Base-by-base conservation (phyloP, 108 stramenopile genomes). In the Fragilaria crotonensis region DNA sequence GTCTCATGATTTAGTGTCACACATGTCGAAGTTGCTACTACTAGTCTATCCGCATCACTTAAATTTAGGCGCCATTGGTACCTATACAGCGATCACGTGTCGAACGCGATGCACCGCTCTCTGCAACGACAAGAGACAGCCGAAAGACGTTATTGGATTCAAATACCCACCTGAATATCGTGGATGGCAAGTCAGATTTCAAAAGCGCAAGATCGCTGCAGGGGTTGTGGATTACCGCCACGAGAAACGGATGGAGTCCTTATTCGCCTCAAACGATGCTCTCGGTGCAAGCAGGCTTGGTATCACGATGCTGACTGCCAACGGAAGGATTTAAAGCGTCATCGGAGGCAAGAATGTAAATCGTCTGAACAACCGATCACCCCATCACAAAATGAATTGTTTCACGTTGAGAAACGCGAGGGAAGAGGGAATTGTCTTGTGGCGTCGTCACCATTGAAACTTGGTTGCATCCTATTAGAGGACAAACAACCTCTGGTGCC, bases 271-370 rank as follows among this genome's bases (percentile, higher is more conserved):
- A 58, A 62, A 25, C 67, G 66, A 56, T 86, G 85, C 59, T 69
- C 72, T 21, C 63, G 79, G 20, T 86, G 85, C 55, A 64, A 75
- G 33, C 52, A 33, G 20, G 76, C 71, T 4, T 78, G 63, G 59
- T 86, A 86, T 54, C 81, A 83, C 56, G 66, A 80, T 64, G 33
- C 47, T 5, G 51, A 49, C 0, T 86, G 85, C 52, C 85, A 86
- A 66, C 65, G 64, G 54, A 45, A 57, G 9, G 64, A 81, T 51
- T 86, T 70, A 14, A 41, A 41, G 14, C 36, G 36, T 41, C 36
- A 41, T 41, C 36, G 36, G 7, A 7, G 14, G 14, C 36, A 41
- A 14, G 36, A 41, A 7, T 11, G n/a, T n/a, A n/a, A n/a, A n/a
- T n/a, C n/a, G n/a, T n/a, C n/a, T n/a, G n/a, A n/a, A n/a, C n/a